These are phyloP conservation scores for Arthrinium puccinioides DNA, from an alignment of 2,329 filamentous ascomycete species.

Conservation along the genomic window DNA sequence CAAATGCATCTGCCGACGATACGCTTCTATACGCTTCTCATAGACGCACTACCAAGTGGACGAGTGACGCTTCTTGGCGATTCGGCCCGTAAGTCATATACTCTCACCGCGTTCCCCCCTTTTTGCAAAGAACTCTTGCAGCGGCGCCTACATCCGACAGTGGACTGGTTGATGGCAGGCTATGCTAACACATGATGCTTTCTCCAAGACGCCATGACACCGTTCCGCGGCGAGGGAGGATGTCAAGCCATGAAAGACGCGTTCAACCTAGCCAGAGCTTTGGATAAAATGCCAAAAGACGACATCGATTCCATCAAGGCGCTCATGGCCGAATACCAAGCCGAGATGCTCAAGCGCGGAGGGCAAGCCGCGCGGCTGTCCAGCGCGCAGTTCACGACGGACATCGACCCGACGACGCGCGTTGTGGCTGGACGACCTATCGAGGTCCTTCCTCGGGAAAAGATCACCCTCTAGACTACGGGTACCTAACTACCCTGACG, in stretches of 20 bases:
- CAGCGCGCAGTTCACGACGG: conserved; percentile 2
- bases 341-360: conserved; percentile 18
- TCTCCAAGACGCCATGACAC: background rate
- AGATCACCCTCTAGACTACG: background rate
- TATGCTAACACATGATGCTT: background rate
- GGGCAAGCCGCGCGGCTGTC: conserved; percentile 14
- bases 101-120: background rate
- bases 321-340: conserved; percentile 16
- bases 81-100: conserved; percentile 14
- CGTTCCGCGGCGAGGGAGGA: conserved; percentile 16
- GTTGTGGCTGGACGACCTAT: background rate
- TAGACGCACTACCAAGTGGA: conserved; percentile 10
- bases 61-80: conserved; percentile 14
- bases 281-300: conserved; percentile 11
- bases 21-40: conserved; percentile 3
- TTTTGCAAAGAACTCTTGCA: too few species aligned
- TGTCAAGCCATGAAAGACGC: conserved; percentile 42
- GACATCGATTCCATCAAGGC: conserved; percentile 6
- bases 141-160: too few species aligned
- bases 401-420: background rate
- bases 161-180: too few species aligned
- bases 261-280: conserved; percentile 16
- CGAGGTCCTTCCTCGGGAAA: background rate
- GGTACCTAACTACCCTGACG: too few species aligned
- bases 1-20: conserved; percentile 5